Percentiles rank a stretch among this genome's conserved stretches.
phyloP scores from a whole-genome alignment of 1,139 yeast genomes.

The Zygosaccharomyces pseudobailii region DNA sequence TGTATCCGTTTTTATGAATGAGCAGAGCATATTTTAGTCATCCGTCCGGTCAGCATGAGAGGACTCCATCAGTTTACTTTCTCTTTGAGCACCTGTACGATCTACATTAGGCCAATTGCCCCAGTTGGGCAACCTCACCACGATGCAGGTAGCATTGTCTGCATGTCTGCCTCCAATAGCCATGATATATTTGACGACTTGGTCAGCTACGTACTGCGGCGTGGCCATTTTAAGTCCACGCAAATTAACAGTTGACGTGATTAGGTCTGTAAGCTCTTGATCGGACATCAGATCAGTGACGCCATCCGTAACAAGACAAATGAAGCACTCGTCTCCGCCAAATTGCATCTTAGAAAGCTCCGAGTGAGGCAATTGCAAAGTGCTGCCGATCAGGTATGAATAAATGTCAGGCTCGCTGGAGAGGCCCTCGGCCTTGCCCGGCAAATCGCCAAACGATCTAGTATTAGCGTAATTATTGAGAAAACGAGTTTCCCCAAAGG shows the following conservation, averaged over 20 bases:
- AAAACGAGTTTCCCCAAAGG: constrained; percentile 90
- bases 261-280: constrained; percentile 86
- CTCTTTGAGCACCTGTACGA: constrained; percentile 77
- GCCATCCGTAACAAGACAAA: constrained; percentile 81
- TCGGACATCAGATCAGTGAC: constrained; percentile 75
- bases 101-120: constrained; percentile 84
- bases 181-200: constrained; percentile 76
- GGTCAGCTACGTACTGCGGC: constrained; percentile 83
- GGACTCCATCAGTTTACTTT: constrained; percentile 58
- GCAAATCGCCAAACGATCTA: constrained; percentile 84
- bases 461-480: constrained; percentile 79
- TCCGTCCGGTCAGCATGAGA: constrained; percentile 38
- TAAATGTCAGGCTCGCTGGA: constrained; percentile 88
- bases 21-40: constrained; percentile 5
- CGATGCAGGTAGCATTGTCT: constrained; percentile 89
- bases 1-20: constrained; percentile 6
- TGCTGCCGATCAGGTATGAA: constrained; percentile 43
- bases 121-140: constrained; percentile 83
- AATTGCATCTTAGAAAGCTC: constrained; percentile 39
- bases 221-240: constrained; percentile 68
- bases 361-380: constrained; percentile 32
- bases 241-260: constrained; percentile 64
- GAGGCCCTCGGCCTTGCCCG: constrained; percentile 77
- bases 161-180: constrained; percentile 72
- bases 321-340: constrained; percentile 77